These are phyloP conservation scores for Neurospora sp. DNA, from an alignment of 2,329 filamentous ascomycete species.

Conservation along the genomic window DNA sequence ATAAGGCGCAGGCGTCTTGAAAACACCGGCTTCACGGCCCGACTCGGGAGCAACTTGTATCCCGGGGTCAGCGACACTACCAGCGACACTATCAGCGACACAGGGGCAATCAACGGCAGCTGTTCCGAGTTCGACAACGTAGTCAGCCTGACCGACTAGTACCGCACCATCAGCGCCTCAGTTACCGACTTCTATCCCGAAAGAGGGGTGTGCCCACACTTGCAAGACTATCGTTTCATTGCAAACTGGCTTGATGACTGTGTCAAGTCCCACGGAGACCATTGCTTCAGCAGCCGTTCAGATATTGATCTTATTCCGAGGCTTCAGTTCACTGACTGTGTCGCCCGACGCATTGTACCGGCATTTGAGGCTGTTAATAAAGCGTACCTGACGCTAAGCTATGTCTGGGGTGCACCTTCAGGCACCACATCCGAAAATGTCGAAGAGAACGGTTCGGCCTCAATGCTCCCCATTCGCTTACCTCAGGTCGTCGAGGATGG, in stretches of 20 bases:
- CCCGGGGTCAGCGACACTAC: too few relatives aligned
- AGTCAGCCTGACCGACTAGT: too few relatives aligned
- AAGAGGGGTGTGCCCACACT: not conserved
- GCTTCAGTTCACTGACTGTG: not conserved
- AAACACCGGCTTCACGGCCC: too few relatives aligned
- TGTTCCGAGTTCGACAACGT: too few relatives aligned
- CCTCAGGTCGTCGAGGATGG: conserved; percentile 9
- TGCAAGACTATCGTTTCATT: not conserved
- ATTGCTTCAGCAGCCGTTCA: not conserved
- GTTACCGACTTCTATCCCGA: too few relatives aligned
- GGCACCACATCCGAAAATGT: not conserved
- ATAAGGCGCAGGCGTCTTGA: too few relatives aligned
- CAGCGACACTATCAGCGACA: too few relatives aligned
- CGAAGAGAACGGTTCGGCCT: not conserved
- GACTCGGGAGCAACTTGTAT: too few relatives aligned
- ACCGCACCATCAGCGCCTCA: too few relatives aligned
- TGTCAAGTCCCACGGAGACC: not conserved
- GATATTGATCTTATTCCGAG: fast-evolving
- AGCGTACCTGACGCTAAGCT: not conserved
- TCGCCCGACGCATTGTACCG: not conserved
- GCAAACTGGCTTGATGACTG: not conserved
- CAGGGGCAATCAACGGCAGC: too few relatives aligned
- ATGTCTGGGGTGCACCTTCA: not conserved
- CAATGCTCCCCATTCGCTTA: not conserved
- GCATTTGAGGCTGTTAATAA: not conserved